Base-by-base conservation (phyloP, 495 filamentous ascomycete species). In the Penicillium ochrochloron region DNA sequence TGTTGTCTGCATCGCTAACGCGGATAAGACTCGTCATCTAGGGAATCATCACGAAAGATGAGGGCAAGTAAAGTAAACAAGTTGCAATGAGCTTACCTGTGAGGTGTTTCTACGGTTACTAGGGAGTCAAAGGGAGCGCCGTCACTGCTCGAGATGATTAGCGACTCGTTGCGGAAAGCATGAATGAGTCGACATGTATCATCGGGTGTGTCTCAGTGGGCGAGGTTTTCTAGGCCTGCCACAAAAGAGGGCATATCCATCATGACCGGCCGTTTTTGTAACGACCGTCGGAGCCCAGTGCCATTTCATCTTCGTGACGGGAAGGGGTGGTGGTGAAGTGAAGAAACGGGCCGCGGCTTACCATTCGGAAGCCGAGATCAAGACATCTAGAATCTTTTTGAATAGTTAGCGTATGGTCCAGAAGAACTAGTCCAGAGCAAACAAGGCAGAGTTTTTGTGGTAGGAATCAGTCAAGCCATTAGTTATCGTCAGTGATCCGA, bases 211-310 rank as follows among this genome's bases (percentile, higher is more conserved):
- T 81, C 78, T 98, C 95, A 99, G 95, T 93, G 91, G 94, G 92
- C 93, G 86, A 97, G 94, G 95, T 97, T 99, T 99, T 97, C 94
- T 97, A 97, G 92, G 95, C 94, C 94, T 96, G 92, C 92, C 94
- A 75, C 92, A 92, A 92, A 92, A 87, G 84, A 86, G 59, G 93
- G 92, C 92, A 82, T 95, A 80, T 97, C 92, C 88, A 82, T 93
- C 91, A 93, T 83, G 79, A 80, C 78, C 79, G 79, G 68, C 75
- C 76, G 75, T 79, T 76, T 70, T 81, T 69, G 67, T 27, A 70
- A 71, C 77, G 74, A 82, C 78, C 80, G 78, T 98, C 94, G 92
- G 94, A 97, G 95, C 96, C 95, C 95, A 99, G 95, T 99, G 95
- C 94, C 94, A 85, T 84, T 92, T 96, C 94, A 97, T 99, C 94